phyloP scores from a whole-genome alignment of 345 rosid species.

The Corchorus capsularis region DNA sequence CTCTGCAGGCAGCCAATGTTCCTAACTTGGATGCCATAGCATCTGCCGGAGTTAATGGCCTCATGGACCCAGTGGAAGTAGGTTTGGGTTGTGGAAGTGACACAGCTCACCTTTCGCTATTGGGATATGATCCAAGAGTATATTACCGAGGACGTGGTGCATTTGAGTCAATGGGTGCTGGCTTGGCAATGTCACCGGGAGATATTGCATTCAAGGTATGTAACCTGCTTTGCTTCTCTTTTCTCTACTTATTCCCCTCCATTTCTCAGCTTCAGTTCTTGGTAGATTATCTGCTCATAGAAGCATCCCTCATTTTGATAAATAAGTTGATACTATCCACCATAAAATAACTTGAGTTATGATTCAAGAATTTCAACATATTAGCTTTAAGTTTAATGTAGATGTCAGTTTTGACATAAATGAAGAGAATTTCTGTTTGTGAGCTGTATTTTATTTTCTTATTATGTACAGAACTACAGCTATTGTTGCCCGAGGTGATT shows the following conservation, averaged over 20 bases:
- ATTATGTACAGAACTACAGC: neutral
- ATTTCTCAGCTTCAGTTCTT: neutral
- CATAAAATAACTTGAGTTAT: neutral
- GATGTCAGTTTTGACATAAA: neutral
- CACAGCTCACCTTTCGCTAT: slow-evolving; percentile 92
- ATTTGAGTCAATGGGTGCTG: slow-evolving; percentile 98
- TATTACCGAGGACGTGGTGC: slow-evolving; percentile 96
- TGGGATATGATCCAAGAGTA: slow-evolving; percentile 91
- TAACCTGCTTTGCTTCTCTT: neutral
- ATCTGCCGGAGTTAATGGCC: slow-evolving; percentile 87
- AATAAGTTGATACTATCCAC: slow-evolving; percentile 6
- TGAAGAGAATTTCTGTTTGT: neutral
- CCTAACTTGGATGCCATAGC: slow-evolving; percentile 87
- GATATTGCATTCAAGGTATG: slow-evolving; percentile 87
- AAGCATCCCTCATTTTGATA: neutral
- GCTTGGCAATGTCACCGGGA: slow-evolving; percentile 96
- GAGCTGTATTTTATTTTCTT: neutral
- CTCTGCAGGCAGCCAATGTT: slow-evolving; percentile 72
- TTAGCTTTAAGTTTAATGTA: neutral
- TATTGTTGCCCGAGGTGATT: neutral
- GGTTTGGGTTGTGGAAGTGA: slow-evolving; percentile 99
- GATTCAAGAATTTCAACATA: slow-evolving; percentile 4
- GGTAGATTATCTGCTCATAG: slow-evolving; percentile 1
- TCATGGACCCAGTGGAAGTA: slow-evolving; percentile 99
- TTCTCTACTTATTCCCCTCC: neutral